phyloP scores from a whole-genome alignment of 805 yeast genomes.

The Candida argentea region DNA sequence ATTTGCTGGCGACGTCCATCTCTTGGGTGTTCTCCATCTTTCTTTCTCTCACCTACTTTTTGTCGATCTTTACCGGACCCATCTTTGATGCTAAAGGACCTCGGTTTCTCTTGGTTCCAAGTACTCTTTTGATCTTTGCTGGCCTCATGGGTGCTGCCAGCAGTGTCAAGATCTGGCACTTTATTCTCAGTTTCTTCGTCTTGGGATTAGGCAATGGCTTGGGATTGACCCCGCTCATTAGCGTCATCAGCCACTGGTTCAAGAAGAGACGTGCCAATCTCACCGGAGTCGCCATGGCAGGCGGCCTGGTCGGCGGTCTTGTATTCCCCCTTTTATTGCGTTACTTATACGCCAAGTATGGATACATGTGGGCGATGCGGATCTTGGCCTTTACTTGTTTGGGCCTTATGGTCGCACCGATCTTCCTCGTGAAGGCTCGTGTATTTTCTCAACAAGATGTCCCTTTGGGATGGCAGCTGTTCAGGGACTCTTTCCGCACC shows the following conservation, averaged over 20 bases:
- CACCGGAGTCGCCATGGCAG: slow-evolving; percentile 48
- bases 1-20: slow-evolving; percentile 35
- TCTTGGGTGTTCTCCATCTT: slow-evolving; percentile 61
- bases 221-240: slow-evolving; percentile 49
- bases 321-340: slow-evolving; percentile 12
- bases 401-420: slow-evolving; percentile 15
- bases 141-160: slow-evolving; percentile 52
- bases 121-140: slow-evolving; percentile 31
- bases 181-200: slow-evolving; percentile 46
- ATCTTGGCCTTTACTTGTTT: slow-evolving; percentile 29
- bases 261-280: slow-evolving; percentile 48
- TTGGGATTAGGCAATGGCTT: slow-evolving; percentile 53
- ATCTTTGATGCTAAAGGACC: slow-evolving; percentile 58
- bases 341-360: slow-evolving; percentile 8
- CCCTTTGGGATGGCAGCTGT: slow-evolving; percentile 7
- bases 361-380: slow-evolving; percentile 20
- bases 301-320: slow-evolving; percentile 15
- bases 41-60: slow-evolving; percentile 36
- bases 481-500: slow-evolving; percentile 9
- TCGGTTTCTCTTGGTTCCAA: slow-evolving; percentile 28
- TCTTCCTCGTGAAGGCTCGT: slow-evolving; percentile 20
- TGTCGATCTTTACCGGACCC: slow-evolving; percentile 46
- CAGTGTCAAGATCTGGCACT: slow-evolving; percentile 46
- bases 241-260: slow-evolving; percentile 62
- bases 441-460: slow-evolving; percentile 2